Base-by-base conservation (phyloP, 1,284 basidiomycete species). In the Ustilago shanxiensis region DNA sequence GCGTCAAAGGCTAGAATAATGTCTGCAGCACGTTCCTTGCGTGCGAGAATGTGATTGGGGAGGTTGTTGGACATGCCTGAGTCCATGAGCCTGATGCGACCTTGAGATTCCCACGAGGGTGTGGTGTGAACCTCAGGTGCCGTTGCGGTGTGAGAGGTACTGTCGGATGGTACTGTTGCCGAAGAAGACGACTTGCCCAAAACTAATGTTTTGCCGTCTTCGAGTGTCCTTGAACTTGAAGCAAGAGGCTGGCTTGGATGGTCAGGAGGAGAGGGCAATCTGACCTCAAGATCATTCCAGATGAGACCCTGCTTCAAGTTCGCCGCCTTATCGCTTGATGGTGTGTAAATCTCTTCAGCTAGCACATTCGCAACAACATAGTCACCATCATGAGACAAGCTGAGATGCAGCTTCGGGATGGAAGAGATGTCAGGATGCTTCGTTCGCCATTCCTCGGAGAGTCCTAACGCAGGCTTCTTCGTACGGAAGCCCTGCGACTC, bases 311-410 rank as follows among this genome's bases (percentile, higher is more conserved):
- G 24, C 9, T 16, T 33, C n/a, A 8, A 9, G 10, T 22, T 13
- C 10, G 7, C 1, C 16, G 29, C 24, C 24, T 9, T 22, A 26
- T 9, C 3, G 13, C 10, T 22, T 41, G 18, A 24, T 5, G 47
- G 18, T 35, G 14, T 6, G 28, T 4, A 4, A 11, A 10, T 20
- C 31, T 63, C 52, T 37, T 72, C 69, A 20, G 91, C 90, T 20
- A 93, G 79, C 24, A 95, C 93, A 11, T 90, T 90, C 3, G 93
- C 90, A 54, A 92, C 89, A 10, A 93, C 89, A 80, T 94, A 93
- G 44, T 93, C 92, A 26, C 92, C 93, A 79, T 95, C 94, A 79
- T 95, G 94, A 75, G 91, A 93, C 53, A 94, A 88, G 53, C 92
- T 93, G 22, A 90, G 89, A 84, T 93, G 90, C 29, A 82, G 31